These are phyloP conservation scores for Neurospora sp. DNA, from an alignment of 495 filamentous ascomycete species.

Conservation along the genomic window DNA sequence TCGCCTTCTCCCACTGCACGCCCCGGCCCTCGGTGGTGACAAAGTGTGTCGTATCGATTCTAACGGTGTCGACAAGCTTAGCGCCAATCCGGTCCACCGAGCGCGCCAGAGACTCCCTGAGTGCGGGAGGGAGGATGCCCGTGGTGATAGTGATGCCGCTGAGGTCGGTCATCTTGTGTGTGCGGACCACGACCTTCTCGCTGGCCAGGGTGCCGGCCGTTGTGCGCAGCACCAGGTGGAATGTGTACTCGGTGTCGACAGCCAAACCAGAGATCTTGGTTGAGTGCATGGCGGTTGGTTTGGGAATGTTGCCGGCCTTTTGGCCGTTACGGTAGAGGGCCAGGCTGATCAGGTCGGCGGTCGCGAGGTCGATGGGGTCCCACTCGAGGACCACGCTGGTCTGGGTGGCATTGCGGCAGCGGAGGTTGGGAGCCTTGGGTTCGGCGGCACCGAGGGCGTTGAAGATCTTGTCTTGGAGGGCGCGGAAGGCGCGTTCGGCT, in stretches of 20 bases:
- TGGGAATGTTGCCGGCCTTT: constrained; percentile 89
- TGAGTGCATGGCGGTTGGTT: constrained; percentile 70
- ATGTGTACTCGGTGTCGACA: constrained; percentile 89
- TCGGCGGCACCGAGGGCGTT: constrained; percentile 71
- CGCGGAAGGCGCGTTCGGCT: constrained; percentile 61
- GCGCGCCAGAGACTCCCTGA: constrained; percentile 60
- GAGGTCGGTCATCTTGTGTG: constrained; percentile 98
- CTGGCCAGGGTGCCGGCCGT: constrained; percentile 78
- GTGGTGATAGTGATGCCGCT: constrained; percentile 92
- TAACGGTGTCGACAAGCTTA: constrained; percentile 79
- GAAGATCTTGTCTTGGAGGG: constrained; percentile 81
- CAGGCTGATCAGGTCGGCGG: constrained; percentile 77
- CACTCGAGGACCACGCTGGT: constrained; percentile 96
- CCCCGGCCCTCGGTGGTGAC: constrained; percentile 95
- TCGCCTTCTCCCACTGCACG: constrained; percentile 84
- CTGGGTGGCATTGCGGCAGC: constrained; percentile 91
- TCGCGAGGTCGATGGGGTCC: constrained; percentile 90
- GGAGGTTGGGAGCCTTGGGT: constrained; percentile 70
- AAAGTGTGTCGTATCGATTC: constrained; percentile 98
- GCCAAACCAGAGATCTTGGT: constrained; percentile 98
- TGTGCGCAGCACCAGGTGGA: constrained; percentile 85
- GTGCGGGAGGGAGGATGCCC: constrained; percentile 67
- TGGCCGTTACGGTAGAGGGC: constrained; percentile 90
- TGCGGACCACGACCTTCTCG: constrained; percentile 76
- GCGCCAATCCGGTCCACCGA: constrained; percentile 85